A percentile compares a stretch with the other conserved stretches of the same genome.
phyloP scores from a whole-genome alignment of 208 protist genomes.

The Paratrypanosoma confusum region DNA sequence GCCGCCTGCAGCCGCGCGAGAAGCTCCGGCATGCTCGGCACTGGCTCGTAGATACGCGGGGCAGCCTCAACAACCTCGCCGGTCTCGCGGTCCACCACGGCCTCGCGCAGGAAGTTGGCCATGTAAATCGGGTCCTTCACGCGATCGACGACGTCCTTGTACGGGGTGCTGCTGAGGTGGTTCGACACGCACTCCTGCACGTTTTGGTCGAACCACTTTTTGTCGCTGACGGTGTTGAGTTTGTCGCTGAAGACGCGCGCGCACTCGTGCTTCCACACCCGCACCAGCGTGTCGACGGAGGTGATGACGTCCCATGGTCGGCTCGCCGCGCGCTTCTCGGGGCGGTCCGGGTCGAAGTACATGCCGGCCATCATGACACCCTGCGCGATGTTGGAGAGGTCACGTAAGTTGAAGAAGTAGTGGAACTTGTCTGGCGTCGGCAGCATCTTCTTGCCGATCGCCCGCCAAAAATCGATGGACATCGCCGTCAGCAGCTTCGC shows the following conservation, averaged over 20 bases:
- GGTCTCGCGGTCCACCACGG: constrained; percentile 82
- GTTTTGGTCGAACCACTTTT: constrained; percentile 91
- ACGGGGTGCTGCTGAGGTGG: constrained; percentile 61
- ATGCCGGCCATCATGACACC: constrained; percentile 89
- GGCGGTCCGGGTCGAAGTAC: constrained; percentile 73
- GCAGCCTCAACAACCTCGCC: constrained; percentile 83
- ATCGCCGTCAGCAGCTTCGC: constrained; percentile 83
- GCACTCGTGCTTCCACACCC: constrained; percentile 97
- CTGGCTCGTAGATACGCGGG: constrained; percentile 92
- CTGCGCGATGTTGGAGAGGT: constrained; percentile 93
- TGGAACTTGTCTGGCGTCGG: constrained; percentile 97
- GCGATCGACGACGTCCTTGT: constrained; percentile 73
- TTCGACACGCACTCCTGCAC: constrained; percentile 77
- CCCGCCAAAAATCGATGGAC: constrained; percentile 89
- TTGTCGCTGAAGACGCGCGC: constrained; percentile 95
- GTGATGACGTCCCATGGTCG: constrained; percentile 76
- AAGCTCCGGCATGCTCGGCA: constrained; percentile 73
- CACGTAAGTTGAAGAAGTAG: constrained; percentile 98
- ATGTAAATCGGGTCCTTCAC: constrained; percentile 83
- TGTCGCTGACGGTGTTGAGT: constrained; percentile 91
- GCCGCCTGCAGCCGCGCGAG: constrained; percentile 53
- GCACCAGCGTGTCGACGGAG: constrained; percentile 69
- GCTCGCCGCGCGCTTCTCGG: constrained; percentile 78
- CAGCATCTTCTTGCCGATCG: constrained; percentile 89
- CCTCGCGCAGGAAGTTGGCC: constrained; percentile 91